Conservation (phyloP, 2,329 filamentous ascomycete genomes). For the Paraphoma chrysanthemicola region DNA sequence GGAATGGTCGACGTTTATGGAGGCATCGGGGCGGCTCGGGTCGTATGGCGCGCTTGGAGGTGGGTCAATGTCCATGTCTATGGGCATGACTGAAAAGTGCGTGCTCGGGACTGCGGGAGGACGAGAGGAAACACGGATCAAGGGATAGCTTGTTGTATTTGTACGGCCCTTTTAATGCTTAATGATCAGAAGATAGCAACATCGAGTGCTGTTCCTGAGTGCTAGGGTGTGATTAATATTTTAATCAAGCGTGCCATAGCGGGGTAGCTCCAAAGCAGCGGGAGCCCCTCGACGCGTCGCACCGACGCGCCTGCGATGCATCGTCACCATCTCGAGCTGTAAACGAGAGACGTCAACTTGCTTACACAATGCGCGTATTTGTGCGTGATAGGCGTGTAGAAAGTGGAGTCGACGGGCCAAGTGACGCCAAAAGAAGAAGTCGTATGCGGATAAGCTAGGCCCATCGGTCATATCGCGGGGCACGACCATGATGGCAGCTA, state of each 20-base stretch:
- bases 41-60: conserved; percentile 23
- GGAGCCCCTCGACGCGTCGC: conserved; percentile 10
- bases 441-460: conserved; percentile 26
- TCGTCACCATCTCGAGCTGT: conserved; percentile 1
- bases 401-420: conserved; percentile 13
- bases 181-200: background rate
- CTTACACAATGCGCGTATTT: background rate
- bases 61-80: conserved; percentile 38
- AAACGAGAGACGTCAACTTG: background rate
- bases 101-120: conserved; percentile 2
- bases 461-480: conserved; percentile 32
- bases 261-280: conserved; percentile 17
- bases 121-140: conserved; percentile 1
- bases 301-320: background rate
- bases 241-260: conserved; percentile 5
- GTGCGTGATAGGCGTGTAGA: conserved; percentile 14
- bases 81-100: conserved; percentile 7
- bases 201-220: background rate
- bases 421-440: conserved; percentile 33
- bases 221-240: background rate
- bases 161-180: background rate
- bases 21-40: conserved; percentile 47
- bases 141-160: conserved; percentile 1
- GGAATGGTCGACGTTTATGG: conserved; percentile 53
- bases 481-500: conserved; percentile 15